A percentile compares a stretch with the other conserved stretches of the same genome.
Conservation (phyloP, 305 asterid genomes). For the Solanum hybrid region DNA sequence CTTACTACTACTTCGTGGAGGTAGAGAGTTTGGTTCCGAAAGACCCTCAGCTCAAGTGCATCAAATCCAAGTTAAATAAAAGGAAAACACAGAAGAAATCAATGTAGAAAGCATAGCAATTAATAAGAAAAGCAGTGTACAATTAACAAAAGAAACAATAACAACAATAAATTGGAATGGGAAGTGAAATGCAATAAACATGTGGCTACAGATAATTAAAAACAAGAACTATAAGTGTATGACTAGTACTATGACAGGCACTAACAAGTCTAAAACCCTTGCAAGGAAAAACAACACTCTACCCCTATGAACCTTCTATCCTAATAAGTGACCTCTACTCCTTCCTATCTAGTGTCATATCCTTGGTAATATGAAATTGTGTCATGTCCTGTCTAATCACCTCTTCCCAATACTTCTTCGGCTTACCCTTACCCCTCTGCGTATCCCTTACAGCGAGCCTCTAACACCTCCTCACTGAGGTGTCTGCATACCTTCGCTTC, state of each 20-base stretch:
- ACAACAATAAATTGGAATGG: neutral
- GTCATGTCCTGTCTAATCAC: neutral
- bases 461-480: neutral
- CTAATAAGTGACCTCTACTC: neutral
- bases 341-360: neutral
- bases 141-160: neutral
- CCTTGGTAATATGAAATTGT: neutral
- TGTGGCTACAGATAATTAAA: neutral
- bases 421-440: neutral
- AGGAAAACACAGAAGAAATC: neutral
- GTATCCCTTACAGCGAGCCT: neutral
- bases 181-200: neutral
- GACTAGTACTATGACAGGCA: neutral
- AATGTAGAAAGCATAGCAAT: neutral
- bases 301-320: neutral
- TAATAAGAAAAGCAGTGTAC: neutral
- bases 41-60: neutral
- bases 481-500: neutral
- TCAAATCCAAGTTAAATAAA: too few species aligned
- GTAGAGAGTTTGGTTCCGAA: neutral
- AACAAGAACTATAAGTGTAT: neutral
- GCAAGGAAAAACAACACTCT: neutral
- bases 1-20: neutral
- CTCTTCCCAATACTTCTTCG: neutral
- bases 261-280: neutral